phyloP scores from a whole-genome alignment of 345 rosid genomes.

The Eucalyptus sp. region DNA sequence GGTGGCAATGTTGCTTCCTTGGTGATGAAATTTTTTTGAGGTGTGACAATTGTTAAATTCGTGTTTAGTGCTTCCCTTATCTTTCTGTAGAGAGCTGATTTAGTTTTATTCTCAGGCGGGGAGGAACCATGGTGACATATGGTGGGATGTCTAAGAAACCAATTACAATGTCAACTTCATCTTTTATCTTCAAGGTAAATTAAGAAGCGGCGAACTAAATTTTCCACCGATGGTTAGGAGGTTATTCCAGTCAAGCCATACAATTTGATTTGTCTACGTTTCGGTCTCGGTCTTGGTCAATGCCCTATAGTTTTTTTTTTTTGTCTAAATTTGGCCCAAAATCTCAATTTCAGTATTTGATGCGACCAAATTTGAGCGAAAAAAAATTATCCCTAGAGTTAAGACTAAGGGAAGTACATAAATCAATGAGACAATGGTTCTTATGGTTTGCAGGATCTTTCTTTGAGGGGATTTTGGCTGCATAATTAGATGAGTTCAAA shows the following conservation, averaged over 20 bases:
- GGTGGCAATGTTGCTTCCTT: slow-evolving; percentile 85
- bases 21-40: slow-evolving; percentile 78
- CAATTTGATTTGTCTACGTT: neutral
- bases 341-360: neutral
- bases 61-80: neutral
- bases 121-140: slow-evolving; percentile 91
- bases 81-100: neutral
- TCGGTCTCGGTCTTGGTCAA: neutral
- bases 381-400: too few species aligned
- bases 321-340: neutral
- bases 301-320: neutral
- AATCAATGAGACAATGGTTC: too few species aligned
- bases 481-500: too few species aligned
- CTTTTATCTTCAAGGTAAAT: slow-evolving; percentile 74
- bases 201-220: neutral
- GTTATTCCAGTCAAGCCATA: neutral
- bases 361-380: neutral
- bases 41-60: slow-evolving; percentile 2
- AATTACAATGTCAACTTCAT: slow-evolving; percentile 61
- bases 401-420: too few species aligned
- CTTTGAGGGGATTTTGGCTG: too few species aligned
- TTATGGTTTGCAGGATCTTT: too few species aligned
- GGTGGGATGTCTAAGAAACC: slow-evolving; percentile 97
- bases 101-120: slow-evolving; percentile 30
- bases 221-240: neutral